These are phyloP conservation scores for Yamadazyma sp. DNA, from an alignment of 805 yeast species.

Conservation along the genomic window DNA sequence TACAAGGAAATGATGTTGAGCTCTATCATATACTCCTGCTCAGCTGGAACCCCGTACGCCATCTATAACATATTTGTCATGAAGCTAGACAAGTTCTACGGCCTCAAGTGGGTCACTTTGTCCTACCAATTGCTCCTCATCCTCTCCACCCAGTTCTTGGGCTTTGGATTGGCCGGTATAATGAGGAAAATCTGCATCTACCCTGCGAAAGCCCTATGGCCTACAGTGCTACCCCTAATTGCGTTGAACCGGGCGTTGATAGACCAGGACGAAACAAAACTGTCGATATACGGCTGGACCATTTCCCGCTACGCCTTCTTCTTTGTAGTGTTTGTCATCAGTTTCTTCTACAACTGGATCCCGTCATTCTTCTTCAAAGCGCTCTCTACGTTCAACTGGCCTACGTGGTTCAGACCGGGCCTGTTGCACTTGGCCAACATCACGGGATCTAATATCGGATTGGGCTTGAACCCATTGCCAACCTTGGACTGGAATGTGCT, in stretches of 20 bases:
- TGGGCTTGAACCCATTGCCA: slow-evolving; percentile 44
- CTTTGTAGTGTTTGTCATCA: slow-evolving; percentile 29
- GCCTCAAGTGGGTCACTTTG: slow-evolving; percentile 44
- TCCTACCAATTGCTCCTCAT: slow-evolving; percentile 55
- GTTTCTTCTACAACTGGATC: slow-evolving; percentile 44
- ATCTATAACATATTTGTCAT: slow-evolving; percentile 43
- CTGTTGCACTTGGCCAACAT: slow-evolving; percentile 42
- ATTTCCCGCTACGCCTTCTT: slow-evolving; percentile 44
- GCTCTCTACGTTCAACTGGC: slow-evolving; percentile 44
- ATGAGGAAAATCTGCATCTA: slow-evolving; percentile 54
- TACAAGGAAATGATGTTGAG: slow-evolving; percentile 46
- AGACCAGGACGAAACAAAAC: slow-evolving; percentile 24
- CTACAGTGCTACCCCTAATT: slow-evolving; percentile 43
- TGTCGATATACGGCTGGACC: slow-evolving; percentile 36
- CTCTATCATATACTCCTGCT: slow-evolving; percentile 44
- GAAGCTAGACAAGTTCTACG: slow-evolving; percentile 44
- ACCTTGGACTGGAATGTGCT: slow-evolving; percentile 45
- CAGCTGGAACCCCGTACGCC: slow-evolving; percentile 43
- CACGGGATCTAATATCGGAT: slow-evolving; percentile 37
- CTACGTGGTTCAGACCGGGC: slow-evolving; percentile 42
- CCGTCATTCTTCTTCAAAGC: slow-evolving; percentile 42
- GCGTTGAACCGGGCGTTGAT: slow-evolving; percentile 44
- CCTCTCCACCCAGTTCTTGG: slow-evolving; percentile 59
- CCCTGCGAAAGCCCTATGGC: slow-evolving; percentile 45
- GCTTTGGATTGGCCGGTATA: slow-evolving; percentile 66